Evolutionary conservation across 164 flowering plant genomes (phyloP).

Genomic region (Liriodendron chinense): DNA sequence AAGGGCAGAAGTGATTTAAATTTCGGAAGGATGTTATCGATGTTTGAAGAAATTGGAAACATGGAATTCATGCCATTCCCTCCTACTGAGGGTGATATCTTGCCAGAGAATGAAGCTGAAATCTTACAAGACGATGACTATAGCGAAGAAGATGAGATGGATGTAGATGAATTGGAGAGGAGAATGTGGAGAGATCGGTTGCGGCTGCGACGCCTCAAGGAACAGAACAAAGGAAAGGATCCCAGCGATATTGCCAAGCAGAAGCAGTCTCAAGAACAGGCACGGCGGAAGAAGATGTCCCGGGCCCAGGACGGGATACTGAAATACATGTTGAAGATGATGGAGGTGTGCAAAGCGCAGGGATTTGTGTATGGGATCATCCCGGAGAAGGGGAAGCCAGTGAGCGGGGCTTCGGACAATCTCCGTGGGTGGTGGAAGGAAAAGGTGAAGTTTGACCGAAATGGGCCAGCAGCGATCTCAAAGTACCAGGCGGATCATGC

Average conservation of each 20-base stretch:
- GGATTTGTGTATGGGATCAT: conserved; percentile 87
- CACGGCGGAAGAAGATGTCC: conserved; percentile 81
- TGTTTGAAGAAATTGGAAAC: conserved; percentile 33
- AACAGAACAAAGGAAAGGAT: conserved; percentile 43
- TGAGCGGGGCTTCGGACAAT: conserved; percentile 83
- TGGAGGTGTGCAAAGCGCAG: conserved; percentile 87
- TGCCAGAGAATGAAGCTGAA: conserved; percentile 35
- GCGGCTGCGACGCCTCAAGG: conserved; percentile 39
- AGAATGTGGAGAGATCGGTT: conserved; percentile 51
- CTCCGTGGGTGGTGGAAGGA: conserved; percentile 91
- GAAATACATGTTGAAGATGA: conserved; percentile 83
- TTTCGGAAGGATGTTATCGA: conserved; percentile 15
- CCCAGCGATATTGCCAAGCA: conserved; percentile 35
- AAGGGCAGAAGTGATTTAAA: background rate
- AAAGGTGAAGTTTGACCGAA: conserved; percentile 72
- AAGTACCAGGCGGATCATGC: conserved; percentile 11
- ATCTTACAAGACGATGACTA: conserved; percentile 37
- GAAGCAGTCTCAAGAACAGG: conserved; percentile 62
- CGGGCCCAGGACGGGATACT: conserved; percentile 82
- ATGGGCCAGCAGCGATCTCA: conserved; percentile 50
- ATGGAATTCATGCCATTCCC: conserved; percentile 24
- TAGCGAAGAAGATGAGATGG: conserved; percentile 50
- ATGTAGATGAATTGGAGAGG: conserved; percentile 52
- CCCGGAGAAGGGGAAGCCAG: conserved; percentile 87
- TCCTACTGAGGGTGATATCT: conserved; percentile 12